Percentiles rank a stretch among this genome's conserved stretches.
Conservation (phyloP, 768 basidiomycete genomes). For the Russula compacta region DNA sequence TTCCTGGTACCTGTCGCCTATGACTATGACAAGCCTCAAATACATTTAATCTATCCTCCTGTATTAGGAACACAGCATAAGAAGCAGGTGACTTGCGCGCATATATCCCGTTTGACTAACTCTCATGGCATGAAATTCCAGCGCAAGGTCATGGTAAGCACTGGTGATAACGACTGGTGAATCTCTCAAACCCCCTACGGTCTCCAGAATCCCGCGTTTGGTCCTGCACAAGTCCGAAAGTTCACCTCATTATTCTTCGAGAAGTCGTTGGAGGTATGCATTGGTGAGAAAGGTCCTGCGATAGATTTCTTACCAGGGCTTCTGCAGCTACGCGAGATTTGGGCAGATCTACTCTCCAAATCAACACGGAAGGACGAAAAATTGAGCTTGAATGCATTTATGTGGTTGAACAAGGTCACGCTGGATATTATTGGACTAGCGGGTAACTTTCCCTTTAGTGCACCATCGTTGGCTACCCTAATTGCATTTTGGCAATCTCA, state of each 20-base stretch:
- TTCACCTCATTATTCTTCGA: slow-evolving; percentile 20
- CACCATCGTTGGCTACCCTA: background rate
- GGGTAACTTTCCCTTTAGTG: slow-evolving; percentile 5
- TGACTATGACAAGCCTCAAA: too few species aligned
- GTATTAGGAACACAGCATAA: slow-evolving; percentile 7
- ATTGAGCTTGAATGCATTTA: slow-evolving; percentile 9
- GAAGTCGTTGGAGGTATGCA: slow-evolving; percentile 21
- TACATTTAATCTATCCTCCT: background rate
- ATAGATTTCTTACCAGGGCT: too few species aligned
- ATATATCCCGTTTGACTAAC: background rate
- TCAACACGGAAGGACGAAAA: slow-evolving; percentile 9
- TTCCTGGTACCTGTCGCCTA: background rate
- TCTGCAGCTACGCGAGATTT: slow-evolving; percentile 27
- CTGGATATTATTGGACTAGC: slow-evolving; percentile 24
- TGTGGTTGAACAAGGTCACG: slow-evolving; percentile 21
- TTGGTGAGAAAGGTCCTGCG: background rate
- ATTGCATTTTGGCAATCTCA: background rate
- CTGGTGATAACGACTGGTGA: too few species aligned
- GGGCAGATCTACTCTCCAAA: slow-evolving; percentile 15
- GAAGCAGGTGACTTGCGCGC: background rate
- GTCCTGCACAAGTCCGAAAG: slow-evolving; percentile 21
- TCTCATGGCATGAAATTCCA: background rate
- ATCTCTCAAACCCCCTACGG: background rate
- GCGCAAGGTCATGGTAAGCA: slow-evolving; percentile 11
- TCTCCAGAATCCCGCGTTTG: slow-evolving; percentile 23